Percentiles rank a stretch among this genome's conserved stretches.
These are phyloP conservation scores for Turritis glabra DNA, from an alignment of 345 rosid genomes.

Conservation along the genomic window DNA sequence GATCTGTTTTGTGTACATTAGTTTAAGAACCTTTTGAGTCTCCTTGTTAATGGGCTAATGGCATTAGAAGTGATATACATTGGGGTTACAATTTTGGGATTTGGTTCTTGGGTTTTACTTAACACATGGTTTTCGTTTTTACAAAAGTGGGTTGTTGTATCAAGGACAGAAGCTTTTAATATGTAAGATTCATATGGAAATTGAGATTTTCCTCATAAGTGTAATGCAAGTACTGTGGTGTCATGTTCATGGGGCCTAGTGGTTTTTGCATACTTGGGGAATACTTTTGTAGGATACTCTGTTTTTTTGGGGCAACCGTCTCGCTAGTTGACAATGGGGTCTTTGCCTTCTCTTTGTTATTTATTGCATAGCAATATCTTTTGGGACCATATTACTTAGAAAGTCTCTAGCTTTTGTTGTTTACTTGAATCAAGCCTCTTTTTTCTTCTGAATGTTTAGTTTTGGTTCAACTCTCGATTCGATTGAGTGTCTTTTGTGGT, in stretches of 20 bases:
- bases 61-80: not conserved
- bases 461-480: not conserved
- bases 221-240: constrained; percentile 40
- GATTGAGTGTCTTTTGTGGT: constrained; percentile 1
- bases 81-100: not conserved
- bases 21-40: not conserved
- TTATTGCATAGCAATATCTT: constrained; percentile 21
- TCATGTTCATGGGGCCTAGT: constrained; percentile 41
- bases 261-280: constrained; percentile 30
- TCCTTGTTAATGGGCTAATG: not conserved
- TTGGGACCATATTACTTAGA: constrained; percentile 30
- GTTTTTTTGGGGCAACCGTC: constrained; percentile 9
- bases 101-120: constrained; percentile 8
- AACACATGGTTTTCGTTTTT: constrained; percentile 15
- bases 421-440: not conserved
- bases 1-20: not conserved
- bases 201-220: constrained; percentile 31
- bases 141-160: constrained; percentile 14
- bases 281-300: constrained; percentile 39
- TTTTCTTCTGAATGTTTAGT: constrained; percentile 1
- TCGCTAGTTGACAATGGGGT: constrained; percentile 12
- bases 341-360: constrained; percentile 24
- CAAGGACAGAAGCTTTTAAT: constrained; percentile 29
- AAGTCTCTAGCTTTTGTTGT: constrained; percentile 19
- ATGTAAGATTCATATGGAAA: constrained; percentile 20